phyloP scores from a whole-genome alignment of 495 filamentous ascomycete genomes.

The Hamigera avellanea region DNA sequence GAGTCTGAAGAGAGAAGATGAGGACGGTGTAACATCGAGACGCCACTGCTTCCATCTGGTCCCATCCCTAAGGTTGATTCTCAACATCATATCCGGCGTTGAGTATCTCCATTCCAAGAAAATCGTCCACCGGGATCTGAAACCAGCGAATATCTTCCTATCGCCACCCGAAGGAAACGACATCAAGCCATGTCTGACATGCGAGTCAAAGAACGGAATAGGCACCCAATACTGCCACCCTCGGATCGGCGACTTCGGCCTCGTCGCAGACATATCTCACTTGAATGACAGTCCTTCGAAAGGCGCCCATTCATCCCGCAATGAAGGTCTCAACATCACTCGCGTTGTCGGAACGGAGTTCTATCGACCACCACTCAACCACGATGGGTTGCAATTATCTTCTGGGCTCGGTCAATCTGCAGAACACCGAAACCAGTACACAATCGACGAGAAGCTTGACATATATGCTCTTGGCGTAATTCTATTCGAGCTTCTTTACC shows the following conservation, averaged over 20 bases:
- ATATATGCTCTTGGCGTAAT: constrained; percentile 44
- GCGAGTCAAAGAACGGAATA: constrained; percentile 11
- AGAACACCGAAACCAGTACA: constrained; percentile 15
- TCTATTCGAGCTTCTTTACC: constrained; percentile 40
- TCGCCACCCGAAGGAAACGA: constrained; percentile 18
- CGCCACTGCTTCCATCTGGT: constrained; percentile 40
- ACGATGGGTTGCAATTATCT: background rate
- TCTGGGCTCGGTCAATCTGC: background rate
- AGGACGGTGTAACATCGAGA: constrained; percentile 6
- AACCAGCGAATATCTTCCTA: constrained; percentile 62
- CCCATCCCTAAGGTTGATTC: constrained; percentile 30
- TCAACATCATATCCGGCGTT: constrained; percentile 36
- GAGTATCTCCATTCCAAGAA: constrained; percentile 49
- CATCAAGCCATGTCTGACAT: constrained; percentile 19
- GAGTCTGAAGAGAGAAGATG: constrained; percentile 1
- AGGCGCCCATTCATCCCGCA: constrained; percentile 8
- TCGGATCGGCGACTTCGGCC: constrained; percentile 43
- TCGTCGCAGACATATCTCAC: constrained; percentile 41
- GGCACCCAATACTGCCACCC: constrained; percentile 31
- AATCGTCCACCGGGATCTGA: constrained; percentile 59
- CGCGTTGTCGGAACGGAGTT: constrained; percentile 36
- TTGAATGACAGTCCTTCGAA: constrained; percentile 13
- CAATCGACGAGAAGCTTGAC: constrained; percentile 40
- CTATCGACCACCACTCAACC: constrained; percentile 25
- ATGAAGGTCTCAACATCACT: constrained; percentile 13